Evolutionary conservation across 768 basidiomycete species (phyloP).

Genomic region (Botryobasidium botryosum): DNA sequence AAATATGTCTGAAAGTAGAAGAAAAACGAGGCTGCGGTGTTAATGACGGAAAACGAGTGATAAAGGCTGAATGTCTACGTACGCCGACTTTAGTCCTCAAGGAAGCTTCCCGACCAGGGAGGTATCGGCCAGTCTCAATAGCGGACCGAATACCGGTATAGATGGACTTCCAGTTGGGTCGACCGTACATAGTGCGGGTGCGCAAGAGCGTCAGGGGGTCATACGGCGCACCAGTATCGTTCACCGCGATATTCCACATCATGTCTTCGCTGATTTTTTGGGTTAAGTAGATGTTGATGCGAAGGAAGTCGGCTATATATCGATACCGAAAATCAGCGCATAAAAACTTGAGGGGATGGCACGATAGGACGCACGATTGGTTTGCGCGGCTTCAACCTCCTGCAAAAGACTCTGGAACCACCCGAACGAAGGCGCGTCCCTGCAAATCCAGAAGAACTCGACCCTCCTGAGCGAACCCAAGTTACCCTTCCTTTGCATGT

Average conservation of each 20-base stretch:
- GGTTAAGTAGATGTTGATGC: conserved; percentile 81
- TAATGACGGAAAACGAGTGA: not conserved
- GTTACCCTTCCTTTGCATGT: conserved; percentile 62
- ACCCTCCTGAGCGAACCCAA: conserved; percentile 72
- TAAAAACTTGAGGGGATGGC: not conserved
- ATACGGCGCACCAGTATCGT: conserved; percentile 69
- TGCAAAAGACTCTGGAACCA: conserved; percentile 89
- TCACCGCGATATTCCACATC: conserved; percentile 84
- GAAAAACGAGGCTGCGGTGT: not conserved
- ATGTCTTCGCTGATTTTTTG: conserved; percentile 73
- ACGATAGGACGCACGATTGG: conserved; percentile 48
- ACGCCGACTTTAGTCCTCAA: conserved; percentile 74
- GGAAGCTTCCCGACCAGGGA: conserved; percentile 61
- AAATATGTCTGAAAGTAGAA: conserved; percentile 2
- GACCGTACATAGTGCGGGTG: conserved; percentile 79
- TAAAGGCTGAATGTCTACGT: no score
- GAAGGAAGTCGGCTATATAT: conserved; percentile 66
- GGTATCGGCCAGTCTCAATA: conserved; percentile 68
- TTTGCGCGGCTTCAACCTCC: conserved; percentile 76
- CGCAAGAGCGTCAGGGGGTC: conserved; percentile 81
- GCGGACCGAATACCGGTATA: conserved; percentile 57
- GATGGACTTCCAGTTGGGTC: conserved; percentile 77
- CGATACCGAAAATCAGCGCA: not conserved
- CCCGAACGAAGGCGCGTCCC: conserved; percentile 91
- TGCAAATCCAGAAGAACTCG: conserved; percentile 89